These are phyloP conservation scores for Pelargonium nanum DNA, from an alignment of 345 rosid genomes.

Conservation along the genomic window DNA sequence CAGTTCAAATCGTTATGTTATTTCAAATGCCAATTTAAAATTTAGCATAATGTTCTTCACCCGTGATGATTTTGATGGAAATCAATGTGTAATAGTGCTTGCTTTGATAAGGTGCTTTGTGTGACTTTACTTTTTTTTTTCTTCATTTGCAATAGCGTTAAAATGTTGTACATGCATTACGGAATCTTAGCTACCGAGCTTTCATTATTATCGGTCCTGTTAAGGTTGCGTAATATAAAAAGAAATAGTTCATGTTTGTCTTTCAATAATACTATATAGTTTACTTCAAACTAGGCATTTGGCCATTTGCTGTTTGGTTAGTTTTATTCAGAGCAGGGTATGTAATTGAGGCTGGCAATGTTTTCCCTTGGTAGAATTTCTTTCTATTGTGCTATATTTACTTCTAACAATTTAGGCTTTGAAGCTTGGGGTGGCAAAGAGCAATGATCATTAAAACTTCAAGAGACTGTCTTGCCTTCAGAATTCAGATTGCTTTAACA, in stretches of 20 bases:
- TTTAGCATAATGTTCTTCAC: not conserved
- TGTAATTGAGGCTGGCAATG: too few relatives aligned
- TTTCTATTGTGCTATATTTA: too few relatives aligned
- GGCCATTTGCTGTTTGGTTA: too few relatives aligned
- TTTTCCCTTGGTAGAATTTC: too few relatives aligned
- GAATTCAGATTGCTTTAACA: not conserved
- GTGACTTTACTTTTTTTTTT: not conserved
- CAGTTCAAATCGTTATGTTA: constrained; percentile 1
- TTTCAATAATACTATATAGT: too few relatives aligned
- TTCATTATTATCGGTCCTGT: not conserved
- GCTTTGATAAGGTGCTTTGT: not conserved
- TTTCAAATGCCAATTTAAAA: not conserved
- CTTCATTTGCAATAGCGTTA: not conserved
- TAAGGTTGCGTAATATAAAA: not conserved
- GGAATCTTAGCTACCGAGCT: not conserved
- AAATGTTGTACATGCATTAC: not conserved
- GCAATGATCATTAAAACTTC: not conserved
- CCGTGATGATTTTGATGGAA: not conserved
- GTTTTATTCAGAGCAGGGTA: too few relatives aligned
- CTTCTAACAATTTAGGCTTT: not conserved
- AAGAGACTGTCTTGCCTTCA: too few relatives aligned
- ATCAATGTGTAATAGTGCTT: not conserved
- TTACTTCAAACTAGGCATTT: too few relatives aligned
- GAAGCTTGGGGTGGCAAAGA: not conserved
- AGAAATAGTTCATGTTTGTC: too few relatives aligned